Base-by-base conservation (phyloP, 2,329 filamentous ascomycete genomes). In the Phoma sp. region DNA sequence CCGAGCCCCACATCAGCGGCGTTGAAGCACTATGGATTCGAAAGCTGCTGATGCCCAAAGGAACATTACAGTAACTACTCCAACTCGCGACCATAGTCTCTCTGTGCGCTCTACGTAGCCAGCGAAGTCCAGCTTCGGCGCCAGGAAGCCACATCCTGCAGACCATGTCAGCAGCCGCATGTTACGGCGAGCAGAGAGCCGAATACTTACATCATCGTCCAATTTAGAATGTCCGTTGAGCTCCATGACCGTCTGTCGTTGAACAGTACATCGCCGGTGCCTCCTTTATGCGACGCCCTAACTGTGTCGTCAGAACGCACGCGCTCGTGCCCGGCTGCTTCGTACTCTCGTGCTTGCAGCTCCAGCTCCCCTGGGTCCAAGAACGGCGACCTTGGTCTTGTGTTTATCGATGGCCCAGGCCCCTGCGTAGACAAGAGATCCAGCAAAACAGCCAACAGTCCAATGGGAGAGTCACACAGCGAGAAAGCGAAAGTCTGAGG, bases 171-270 rank as follows among this genome's bases (percentile, higher is more conserved):
- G 38, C 17, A 29, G 27, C 10, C 27, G 27, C 27, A 29, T 10
- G 12, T 3, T 4, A 29, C 27, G 12, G 27, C 27, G 27, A 10
- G 9, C 3, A 29, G 27, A 29, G 4, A 29, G 3, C 27, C 9
- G 12, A 10, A 29, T 10, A 48, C 49, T 4, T 85, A 82, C 25
- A 89, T 74, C 68, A 71, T 71, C 0, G 64, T 67, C 59, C 65
- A 70, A 22, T 84, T 85, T 54, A 90, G 78, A 22, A 89, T 77
- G 50, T 88, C 84, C 1, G 73, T 75, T 5, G 72, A 70, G 4
- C 70, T 68, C 75, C 75, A 78, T 6, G 31, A 4, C 4, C 40
- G 35, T 29, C 12, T 29, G 3, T 45, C 44, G 4, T 12, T 12
- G 10, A 25, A 3, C 1, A 2, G 15, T 9, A 13, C 13, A n/a